These are phyloP conservation scores for Fagopyrum tataricum DNA, from an alignment of 148 eudicot genomes.

Conservation along the genomic window DNA sequence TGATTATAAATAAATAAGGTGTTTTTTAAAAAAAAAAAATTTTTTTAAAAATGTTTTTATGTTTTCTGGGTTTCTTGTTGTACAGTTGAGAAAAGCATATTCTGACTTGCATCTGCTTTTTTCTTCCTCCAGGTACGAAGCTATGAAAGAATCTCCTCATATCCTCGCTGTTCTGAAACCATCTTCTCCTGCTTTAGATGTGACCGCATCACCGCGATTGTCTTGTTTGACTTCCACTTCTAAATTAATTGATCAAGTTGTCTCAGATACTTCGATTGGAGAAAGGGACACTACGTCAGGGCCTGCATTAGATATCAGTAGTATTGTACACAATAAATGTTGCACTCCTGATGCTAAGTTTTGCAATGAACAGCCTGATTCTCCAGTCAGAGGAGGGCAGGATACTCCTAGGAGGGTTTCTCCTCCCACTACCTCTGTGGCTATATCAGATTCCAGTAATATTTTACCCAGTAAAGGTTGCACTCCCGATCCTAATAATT, in stretches of 20 bases:
- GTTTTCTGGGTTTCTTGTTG: too few species aligned
- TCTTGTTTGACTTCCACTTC: conserved; percentile 34
- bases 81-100: conserved; percentile 3
- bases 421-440: conserved; percentile 4
- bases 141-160: conserved; percentile 28
- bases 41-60: too few species aligned
- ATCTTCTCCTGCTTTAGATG: conserved; percentile 22
- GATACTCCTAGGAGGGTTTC: background rate
- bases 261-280: background rate
- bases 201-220: conserved; percentile 18
- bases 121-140: conserved; percentile 26
- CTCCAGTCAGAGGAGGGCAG: too few species aligned
- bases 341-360: too few species aligned
- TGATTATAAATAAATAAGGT: too few species aligned
- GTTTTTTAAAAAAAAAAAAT: too few species aligned
- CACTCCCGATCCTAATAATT: conserved; percentile 33
- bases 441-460: conserved; percentile 26
- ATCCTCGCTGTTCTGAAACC: conserved; percentile 19
- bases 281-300: background rate
- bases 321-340: too few species aligned
- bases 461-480: conserved; percentile 26
- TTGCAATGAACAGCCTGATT: too few species aligned
- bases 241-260: conserved; percentile 24
- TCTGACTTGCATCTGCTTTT: background rate
- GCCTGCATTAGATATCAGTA: too few species aligned